phyloP scores from a whole-genome alignment of 305 asterid species.

The Fraxinus nigra region DNA sequence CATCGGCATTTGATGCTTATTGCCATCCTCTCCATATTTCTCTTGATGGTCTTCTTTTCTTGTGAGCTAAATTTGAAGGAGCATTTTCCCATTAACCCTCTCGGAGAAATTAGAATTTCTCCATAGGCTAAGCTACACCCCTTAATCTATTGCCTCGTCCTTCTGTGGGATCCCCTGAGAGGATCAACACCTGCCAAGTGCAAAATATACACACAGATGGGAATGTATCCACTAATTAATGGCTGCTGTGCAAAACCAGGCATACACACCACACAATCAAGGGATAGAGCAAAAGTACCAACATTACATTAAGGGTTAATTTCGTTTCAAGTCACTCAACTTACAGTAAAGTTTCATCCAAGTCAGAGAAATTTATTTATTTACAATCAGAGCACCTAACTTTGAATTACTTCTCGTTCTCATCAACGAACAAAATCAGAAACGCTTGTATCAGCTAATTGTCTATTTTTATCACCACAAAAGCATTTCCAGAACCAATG shows the following conservation, averaged over 20 bases:
- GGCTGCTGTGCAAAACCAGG: background rate
- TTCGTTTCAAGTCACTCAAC: background rate
- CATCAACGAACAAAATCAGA: background rate
- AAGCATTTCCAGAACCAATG: background rate
- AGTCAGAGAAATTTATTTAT: background rate
- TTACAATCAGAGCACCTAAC: background rate
- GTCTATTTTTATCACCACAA: background rate
- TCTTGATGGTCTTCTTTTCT: background rate
- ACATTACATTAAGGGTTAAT: background rate
- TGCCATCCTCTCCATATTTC: background rate
- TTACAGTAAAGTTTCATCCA: background rate
- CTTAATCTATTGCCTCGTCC: no score
- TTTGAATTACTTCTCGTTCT: background rate
- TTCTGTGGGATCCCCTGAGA: no score
- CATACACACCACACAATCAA: background rate
- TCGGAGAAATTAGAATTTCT: background rate
- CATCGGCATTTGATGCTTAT: background rate
- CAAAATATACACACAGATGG: background rate
- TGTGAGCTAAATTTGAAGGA: background rate
- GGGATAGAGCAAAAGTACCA: background rate
- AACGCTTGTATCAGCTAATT: background rate
- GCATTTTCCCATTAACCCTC: background rate
- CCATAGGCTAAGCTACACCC: background rate
- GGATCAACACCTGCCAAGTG: background rate
- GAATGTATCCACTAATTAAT: background rate